Evolutionary conservation across 129 eudicot species (phyloP).

Genomic region (Lonicera japonica): DNA sequence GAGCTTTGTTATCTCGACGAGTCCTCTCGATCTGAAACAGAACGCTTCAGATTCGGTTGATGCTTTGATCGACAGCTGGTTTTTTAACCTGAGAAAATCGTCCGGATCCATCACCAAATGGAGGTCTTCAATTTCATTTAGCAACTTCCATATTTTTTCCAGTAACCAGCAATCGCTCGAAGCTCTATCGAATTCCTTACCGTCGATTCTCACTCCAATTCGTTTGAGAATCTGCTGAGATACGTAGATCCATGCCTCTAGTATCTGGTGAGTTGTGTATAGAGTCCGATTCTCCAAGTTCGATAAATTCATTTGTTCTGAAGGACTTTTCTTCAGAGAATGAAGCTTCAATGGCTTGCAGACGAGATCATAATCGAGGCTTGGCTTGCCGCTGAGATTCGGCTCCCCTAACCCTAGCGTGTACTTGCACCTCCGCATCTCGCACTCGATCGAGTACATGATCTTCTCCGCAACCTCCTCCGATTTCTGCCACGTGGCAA

Average conservation of each 20-base stretch:
- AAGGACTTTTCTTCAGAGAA: slow-evolving; percentile 38
- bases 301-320: slow-evolving; percentile 32
- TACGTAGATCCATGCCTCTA: slow-evolving; percentile 69
- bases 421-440: slow-evolving; percentile 60
- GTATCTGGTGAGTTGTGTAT: slow-evolving; percentile 59
- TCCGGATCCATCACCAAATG: slow-evolving; percentile 76
- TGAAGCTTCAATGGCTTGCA: slow-evolving; percentile 66
- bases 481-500: slow-evolving; percentile 59
- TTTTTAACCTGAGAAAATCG: slow-evolving; percentile 62
- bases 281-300: slow-evolving; percentile 61
- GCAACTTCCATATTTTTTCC: slow-evolving; percentile 54
- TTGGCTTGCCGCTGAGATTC: slow-evolving; percentile 67
- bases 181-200: slow-evolving; percentile 28
- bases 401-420: slow-evolving; percentile 90
- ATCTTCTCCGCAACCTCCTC: slow-evolving; percentile 50
- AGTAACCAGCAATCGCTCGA: slow-evolving; percentile 51
- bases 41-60: slow-evolving; percentile 44
- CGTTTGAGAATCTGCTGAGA: slow-evolving; percentile 41
- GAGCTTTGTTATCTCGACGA: slow-evolving; percentile 45
- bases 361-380: slow-evolving; percentile 52
- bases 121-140: slow-evolving; percentile 47
- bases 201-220: slow-evolving; percentile 36
- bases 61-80: slow-evolving; percentile 53
- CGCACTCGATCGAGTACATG: slow-evolving; percentile 53
- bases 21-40: slow-evolving; percentile 63